These are phyloP conservation scores for Ceriops tagal DNA, from an alignment of 345 rosid genomes.

Conservation along the genomic window DNA sequence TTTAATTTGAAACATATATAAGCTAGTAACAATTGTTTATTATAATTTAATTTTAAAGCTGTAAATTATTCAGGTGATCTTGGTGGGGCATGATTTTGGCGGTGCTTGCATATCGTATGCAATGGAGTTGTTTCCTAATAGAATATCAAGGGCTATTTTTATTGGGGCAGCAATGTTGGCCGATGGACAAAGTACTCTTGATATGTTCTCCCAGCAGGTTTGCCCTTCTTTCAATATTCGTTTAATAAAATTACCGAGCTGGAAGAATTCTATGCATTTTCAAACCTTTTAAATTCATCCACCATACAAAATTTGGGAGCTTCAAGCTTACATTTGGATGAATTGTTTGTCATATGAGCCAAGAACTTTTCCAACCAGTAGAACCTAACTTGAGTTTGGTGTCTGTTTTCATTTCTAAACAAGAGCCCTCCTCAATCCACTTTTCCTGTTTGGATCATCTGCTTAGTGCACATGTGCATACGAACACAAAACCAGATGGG, in stretches of 20 bases:
- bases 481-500: not conserved
- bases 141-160: slow-evolving; percentile 40
- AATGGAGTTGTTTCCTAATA: slow-evolving; percentile 43
- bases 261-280: not conserved
- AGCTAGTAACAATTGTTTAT: not conserved
- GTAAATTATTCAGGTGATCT: slow-evolving; percentile 30
- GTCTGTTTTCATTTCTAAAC: not conserved
- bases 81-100: slow-evolving; percentile 47
- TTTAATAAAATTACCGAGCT: not conserved
- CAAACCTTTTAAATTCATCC: no score
- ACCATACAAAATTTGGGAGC: no score
- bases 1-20: slow-evolving; percentile 3
- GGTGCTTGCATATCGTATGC: slow-evolving; percentile 45
- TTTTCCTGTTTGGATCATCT: not conserved
- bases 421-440: not conserved
- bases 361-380: not conserved
- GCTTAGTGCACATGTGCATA: not conserved
- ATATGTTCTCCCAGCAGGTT: slow-evolving; percentile 44
- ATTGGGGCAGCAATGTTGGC: slow-evolving; percentile 42
- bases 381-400: not conserved
- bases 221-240: not conserved
- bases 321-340: no score
- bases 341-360: no score
- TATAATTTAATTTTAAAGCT: not conserved
- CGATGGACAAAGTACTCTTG: slow-evolving; percentile 34